Evolutionary conservation across 1,284 basidiomycete species (phyloP).

Genomic region (Ceratobasidium theobromae): DNA sequence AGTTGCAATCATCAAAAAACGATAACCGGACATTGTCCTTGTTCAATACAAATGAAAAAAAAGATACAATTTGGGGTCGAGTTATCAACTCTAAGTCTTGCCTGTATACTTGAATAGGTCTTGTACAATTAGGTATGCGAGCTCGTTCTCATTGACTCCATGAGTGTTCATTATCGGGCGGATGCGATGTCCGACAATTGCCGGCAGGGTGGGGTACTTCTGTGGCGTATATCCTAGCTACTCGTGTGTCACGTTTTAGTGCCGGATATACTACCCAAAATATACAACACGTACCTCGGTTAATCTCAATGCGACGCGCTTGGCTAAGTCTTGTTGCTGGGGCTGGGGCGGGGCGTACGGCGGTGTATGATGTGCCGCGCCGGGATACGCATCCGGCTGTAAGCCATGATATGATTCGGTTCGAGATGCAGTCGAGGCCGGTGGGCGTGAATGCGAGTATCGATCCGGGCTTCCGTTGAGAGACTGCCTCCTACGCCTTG

Average conservation of each 20-base stretch:
- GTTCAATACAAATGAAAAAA: constrained; percentile 11
- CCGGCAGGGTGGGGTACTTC: constrained; percentile 19
- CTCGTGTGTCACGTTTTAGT: neutral
- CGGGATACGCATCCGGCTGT: constrained; percentile 19
- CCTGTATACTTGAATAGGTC: constrained; percentile 22
- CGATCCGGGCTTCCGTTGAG: constrained; percentile 14
- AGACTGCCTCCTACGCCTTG: constrained; percentile 15
- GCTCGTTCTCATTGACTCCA: constrained; percentile 28
- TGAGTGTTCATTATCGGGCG: constrained; percentile 17
- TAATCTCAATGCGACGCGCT: constrained; percentile 13
- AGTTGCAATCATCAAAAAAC: constrained; percentile 5
- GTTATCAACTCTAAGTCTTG: neutral
- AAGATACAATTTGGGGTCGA: neutral
- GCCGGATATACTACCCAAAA: neutral
- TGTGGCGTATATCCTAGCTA: constrained; percentile 27
- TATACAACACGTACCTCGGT: constrained; percentile 7
- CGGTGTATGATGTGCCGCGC: neutral
- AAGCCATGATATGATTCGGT: constrained; percentile 20
- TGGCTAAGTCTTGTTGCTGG: constrained; percentile 20
- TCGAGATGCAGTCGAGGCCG: neutral
- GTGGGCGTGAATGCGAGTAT: neutral
- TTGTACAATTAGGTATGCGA: constrained; percentile 19
- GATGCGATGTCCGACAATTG: constrained; percentile 22
- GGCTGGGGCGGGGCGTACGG: constrained; percentile 7
- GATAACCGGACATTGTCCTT: constrained; percentile 19